Evolutionary conservation across 2,329 filamentous ascomycete genomes (phyloP).

Genomic region (Phialemonium atrogriseum): DNA sequence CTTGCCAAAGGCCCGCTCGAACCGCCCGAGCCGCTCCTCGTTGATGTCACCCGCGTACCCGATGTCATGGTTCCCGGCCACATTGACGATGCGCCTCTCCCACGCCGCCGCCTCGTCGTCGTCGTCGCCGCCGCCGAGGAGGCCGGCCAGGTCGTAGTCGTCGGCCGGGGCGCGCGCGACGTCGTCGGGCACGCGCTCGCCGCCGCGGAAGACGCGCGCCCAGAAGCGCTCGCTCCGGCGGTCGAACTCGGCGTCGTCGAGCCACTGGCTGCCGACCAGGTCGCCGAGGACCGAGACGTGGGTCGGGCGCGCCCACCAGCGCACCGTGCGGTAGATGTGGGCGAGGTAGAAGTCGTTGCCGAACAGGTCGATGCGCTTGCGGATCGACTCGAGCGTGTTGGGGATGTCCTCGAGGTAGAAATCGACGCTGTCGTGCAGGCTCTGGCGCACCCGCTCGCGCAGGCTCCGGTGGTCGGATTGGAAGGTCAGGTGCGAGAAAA

Average conservation of each 20-base stretch:
- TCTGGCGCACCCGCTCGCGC: slow-evolving; percentile 42
- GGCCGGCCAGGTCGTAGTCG: slow-evolving; percentile 42
- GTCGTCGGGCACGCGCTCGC: slow-evolving; percentile 53
- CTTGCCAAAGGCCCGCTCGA: slow-evolving; percentile 77
- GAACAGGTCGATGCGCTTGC: slow-evolving; percentile 79
- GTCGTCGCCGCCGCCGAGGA: slow-evolving; percentile 34
- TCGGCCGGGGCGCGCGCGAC: slow-evolving; percentile 37
- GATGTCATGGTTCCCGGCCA: slow-evolving; percentile 93
- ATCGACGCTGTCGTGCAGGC: slow-evolving; percentile 51
- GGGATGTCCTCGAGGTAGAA: slow-evolving; percentile 61
- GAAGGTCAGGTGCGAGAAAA: slow-evolving; percentile 39
- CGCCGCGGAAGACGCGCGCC: slow-evolving; percentile 67
- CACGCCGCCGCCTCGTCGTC: slow-evolving; percentile 48
- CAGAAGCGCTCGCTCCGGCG: slow-evolving; percentile 68
- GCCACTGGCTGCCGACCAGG: slow-evolving; percentile 91
- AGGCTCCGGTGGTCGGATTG: slow-evolving; percentile 35
- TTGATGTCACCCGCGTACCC: slow-evolving; percentile 92
- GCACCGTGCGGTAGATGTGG: slow-evolving; percentile 78
- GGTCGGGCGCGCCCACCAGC: slow-evolving; percentile 78
- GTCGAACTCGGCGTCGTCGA: slow-evolving; percentile 76
- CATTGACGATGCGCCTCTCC: slow-evolving; percentile 73
- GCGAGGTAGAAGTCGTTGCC: slow-evolving; percentile 94
- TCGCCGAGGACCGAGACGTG: slow-evolving; percentile 88
- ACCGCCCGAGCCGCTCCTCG: slow-evolving; percentile 64
- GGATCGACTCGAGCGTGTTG: slow-evolving; percentile 53